Percentiles rank a stretch among this genome's conserved stretches.
Conservation (phyloP, 805 yeast species). For the Cyberlindnera nakhonratchasimensis region DNA sequence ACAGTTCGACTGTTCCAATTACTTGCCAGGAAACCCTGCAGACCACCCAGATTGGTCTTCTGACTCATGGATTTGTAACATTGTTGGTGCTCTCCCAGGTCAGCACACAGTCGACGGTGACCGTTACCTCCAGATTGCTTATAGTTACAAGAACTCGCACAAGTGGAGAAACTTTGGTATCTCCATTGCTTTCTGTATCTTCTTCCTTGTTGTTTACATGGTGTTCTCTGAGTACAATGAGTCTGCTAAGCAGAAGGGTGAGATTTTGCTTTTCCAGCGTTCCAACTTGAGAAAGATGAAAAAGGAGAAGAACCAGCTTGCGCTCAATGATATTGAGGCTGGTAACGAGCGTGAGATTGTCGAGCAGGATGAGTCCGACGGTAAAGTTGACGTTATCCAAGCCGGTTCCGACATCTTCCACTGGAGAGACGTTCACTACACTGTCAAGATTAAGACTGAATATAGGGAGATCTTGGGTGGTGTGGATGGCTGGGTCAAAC, state of each 20-base stretch:
- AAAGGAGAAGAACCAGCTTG: slow-evolving; percentile 35
- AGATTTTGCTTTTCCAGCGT: slow-evolving; percentile 56
- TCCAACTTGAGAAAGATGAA: slow-evolving; percentile 44
- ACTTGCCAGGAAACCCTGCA: slow-evolving; percentile 42
- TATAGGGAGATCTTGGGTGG: slow-evolving; percentile 56
- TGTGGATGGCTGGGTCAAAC: slow-evolving; percentile 82
- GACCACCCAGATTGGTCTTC: slow-evolving; percentile 25
- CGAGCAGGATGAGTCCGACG: slow-evolving; percentile 20
- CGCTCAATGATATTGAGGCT: slow-evolving; percentile 26
- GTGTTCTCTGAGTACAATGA: slow-evolving; percentile 52
- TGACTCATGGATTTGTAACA: slow-evolving; percentile 46
- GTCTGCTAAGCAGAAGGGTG: slow-evolving; percentile 70
- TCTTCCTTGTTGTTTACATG: slow-evolving; percentile 54
- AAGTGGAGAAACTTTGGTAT: slow-evolving; percentile 70
- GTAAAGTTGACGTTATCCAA: slow-evolving; percentile 29
- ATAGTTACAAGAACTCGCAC: slow-evolving; percentile 42
- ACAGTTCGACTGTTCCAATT: slow-evolving; percentile 42
- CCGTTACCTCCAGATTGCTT: slow-evolving; percentile 42
- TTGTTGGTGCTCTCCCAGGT: slow-evolving; percentile 57
- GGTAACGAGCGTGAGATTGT: slow-evolving; percentile 30
- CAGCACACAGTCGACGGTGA: slow-evolving; percentile 47
- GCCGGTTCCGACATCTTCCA: slow-evolving; percentile 56
- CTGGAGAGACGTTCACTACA: slow-evolving; percentile 75
- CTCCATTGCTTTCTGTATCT: slow-evolving; percentile 47
- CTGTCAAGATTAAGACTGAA: slow-evolving; percentile 58